phyloP scores from a whole-genome alignment of 495 filamentous ascomycete genomes.

The Xylaria castorea region DNA sequence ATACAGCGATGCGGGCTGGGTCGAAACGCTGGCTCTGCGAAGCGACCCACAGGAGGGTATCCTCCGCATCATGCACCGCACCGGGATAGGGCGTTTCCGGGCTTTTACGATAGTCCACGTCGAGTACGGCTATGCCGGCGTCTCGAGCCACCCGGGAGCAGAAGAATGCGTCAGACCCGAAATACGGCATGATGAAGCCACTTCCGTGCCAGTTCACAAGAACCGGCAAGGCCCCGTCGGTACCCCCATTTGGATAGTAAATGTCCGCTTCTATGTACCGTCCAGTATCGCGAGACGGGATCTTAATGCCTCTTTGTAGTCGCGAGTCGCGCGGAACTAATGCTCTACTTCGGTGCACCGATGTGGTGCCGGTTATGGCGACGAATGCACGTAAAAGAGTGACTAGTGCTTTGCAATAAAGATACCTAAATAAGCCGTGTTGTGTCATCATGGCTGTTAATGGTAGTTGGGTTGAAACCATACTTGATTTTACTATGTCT shows the following conservation, averaged over 20 bases:
- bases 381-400: not conserved
- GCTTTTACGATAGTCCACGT: conserved; percentile 31
- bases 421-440: not conserved
- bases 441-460: not conserved
- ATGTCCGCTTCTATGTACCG: conserved; percentile 27
- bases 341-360: not conserved
- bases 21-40: conserved; percentile 24
- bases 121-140: conserved; percentile 25
- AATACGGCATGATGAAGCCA: conserved; percentile 26
- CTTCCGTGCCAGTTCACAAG: conserved; percentile 33
- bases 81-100: conserved; percentile 28
- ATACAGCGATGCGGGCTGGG: conserved; percentile 22
- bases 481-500: not conserved
- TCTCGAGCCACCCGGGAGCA: conserved; percentile 20
- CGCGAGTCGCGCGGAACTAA: conserved; percentile 7
- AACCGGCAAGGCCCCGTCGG: conserved; percentile 1
- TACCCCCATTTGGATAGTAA: conserved; percentile 4
- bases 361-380: not conserved
- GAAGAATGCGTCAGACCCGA: conserved; percentile 26
- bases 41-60: conserved; percentile 27
- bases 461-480: not conserved
- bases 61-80: conserved; percentile 27
- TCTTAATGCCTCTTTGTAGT: conserved; percentile 10
- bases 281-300: conserved; percentile 27
- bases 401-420: conserved; percentile 2